Percentiles rank a stretch among this genome's conserved stretches.
These are phyloP conservation scores for Xylariales sp. DNA, from an alignment of 2,329 filamentous ascomycete species.

Conservation along the genomic window DNA sequence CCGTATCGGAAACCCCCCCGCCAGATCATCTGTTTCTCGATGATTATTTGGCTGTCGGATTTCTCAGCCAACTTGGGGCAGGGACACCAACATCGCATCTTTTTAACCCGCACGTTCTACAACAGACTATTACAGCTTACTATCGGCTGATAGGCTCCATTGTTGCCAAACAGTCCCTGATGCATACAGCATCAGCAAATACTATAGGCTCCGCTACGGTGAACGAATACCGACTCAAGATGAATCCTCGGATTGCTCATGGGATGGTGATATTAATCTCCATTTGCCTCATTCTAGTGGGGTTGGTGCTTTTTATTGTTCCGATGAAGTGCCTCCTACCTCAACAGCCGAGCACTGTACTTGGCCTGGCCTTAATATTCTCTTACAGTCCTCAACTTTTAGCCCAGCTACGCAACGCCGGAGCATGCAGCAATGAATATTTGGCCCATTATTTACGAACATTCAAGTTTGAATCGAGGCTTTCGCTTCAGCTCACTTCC, in stretches of 20 bases:
- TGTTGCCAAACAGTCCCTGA: conserved; percentile 2
- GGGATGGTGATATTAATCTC: not conserved
- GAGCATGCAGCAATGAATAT: not conserved
- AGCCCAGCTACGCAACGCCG: not conserved
- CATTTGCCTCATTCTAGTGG: not conserved
- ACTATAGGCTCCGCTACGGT: not conserved
- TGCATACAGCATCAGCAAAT: not conserved
- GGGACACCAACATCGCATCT: not conserved
- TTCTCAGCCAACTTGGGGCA: too few relatives aligned
- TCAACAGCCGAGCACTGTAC: not conserved
- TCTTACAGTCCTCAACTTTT: not conserved
- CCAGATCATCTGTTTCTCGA: too few relatives aligned
- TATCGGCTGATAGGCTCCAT: conserved; percentile 1
- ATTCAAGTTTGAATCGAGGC: not conserved
- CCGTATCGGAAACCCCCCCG: too few relatives aligned
- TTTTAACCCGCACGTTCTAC: not conserved
- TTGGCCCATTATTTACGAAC: not conserved
- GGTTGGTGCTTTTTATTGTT: not conserved
- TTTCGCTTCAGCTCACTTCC: not conserved
- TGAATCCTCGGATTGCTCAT: not conserved
- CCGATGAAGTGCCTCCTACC: not conserved
- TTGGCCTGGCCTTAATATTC: not conserved
- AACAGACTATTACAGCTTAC: not conserved
- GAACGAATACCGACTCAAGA: not conserved
- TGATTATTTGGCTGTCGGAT: too few relatives aligned